Conservation (phyloP, 164 flowering plant species). For the Brasenia schreberi region DNA sequence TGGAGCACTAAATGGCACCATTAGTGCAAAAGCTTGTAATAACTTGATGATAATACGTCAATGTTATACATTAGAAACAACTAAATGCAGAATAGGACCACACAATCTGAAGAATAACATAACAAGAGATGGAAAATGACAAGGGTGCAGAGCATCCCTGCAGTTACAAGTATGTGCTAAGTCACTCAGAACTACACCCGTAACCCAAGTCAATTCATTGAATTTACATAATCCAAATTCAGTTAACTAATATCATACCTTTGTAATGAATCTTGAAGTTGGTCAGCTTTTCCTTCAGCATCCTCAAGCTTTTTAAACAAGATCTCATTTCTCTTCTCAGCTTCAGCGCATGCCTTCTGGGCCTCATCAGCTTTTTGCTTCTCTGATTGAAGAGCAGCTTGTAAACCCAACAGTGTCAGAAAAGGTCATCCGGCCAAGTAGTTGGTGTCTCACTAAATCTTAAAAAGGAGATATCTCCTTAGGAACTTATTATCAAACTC, state of each 20-base stretch:
- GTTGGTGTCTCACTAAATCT: no score
- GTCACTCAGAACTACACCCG: no score
- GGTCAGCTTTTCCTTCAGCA: conserved; percentile 49
- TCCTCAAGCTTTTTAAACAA: conserved; percentile 56
- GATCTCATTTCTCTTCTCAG: conserved; percentile 47
- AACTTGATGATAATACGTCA: no score
- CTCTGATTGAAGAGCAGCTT: conserved; percentile 54
- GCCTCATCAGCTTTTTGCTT: conserved; percentile 47
- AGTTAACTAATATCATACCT: conserved; percentile 34
- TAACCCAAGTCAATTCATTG: no score
- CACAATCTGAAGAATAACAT: neutral
- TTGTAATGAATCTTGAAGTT: conserved; percentile 80
- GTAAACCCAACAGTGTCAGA: conserved; percentile 3
- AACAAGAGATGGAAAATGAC: neutral
- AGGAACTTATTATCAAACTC: no score
- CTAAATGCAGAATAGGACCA: neutral
- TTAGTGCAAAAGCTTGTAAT: neutral
- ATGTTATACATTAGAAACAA: no score
- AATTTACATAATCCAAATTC: neutral
- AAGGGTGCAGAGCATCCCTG: no score
- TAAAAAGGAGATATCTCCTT: no score
- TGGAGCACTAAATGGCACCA: neutral
- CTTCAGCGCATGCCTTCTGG: conserved; percentile 30
- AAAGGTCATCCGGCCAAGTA: neutral
- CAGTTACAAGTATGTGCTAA: no score